Evolutionary conservation across 2,329 filamentous ascomycete genomes (phyloP).

Genomic region (Colletotrichum sp.): DNA sequence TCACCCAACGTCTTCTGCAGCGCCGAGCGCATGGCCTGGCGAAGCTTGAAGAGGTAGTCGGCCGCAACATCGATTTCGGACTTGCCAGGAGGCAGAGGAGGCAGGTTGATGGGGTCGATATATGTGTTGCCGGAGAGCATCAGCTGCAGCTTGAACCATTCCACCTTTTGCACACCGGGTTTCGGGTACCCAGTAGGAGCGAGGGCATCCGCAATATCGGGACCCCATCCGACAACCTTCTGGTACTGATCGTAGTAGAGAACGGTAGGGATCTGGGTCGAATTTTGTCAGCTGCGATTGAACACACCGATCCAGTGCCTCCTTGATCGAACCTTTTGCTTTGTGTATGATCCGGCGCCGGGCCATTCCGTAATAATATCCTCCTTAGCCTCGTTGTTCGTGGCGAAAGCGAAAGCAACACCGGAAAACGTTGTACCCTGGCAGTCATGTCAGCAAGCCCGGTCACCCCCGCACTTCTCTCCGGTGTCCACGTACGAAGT

Average conservation of each 20-base stretch:
- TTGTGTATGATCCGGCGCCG: slow-evolving; percentile 94
- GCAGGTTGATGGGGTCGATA: slow-evolving; percentile 98
- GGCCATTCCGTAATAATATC: slow-evolving; percentile 99
- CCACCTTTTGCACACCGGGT: slow-evolving; percentile 96
- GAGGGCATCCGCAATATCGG: slow-evolving; percentile 95
- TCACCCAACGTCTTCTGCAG: slow-evolving; percentile 96
- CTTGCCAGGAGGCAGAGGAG: slow-evolving; percentile 94
- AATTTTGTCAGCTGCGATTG: not conserved
- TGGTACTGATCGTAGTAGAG: slow-evolving; percentile 99
- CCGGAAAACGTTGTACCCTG: slow-evolving; percentile 98
- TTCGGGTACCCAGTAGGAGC: slow-evolving; percentile 98
- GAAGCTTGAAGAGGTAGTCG: slow-evolving; percentile 97
- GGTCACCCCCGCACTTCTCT: not conserved
- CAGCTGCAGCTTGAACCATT: slow-evolving; percentile 99
- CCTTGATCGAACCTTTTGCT: slow-evolving; percentile 79
- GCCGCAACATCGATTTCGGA: slow-evolving; percentile 99
- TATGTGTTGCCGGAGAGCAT: slow-evolving; percentile 99
- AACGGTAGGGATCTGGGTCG: slow-evolving; percentile 90
- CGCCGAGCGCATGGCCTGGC: slow-evolving; percentile 94
- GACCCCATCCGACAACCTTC: slow-evolving; percentile 99
- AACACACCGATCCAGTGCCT: not conserved
- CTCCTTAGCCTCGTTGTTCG: slow-evolving; percentile 96
- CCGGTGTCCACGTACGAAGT: slow-evolving; percentile 73
- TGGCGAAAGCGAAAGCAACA: slow-evolving; percentile 95
- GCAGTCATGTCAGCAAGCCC: slow-evolving; percentile 1